These are phyloP conservation scores for Parafenestella ontariensis DNA, from an alignment of 2,329 filamentous ascomycete genomes.

Conservation along the genomic window DNA sequence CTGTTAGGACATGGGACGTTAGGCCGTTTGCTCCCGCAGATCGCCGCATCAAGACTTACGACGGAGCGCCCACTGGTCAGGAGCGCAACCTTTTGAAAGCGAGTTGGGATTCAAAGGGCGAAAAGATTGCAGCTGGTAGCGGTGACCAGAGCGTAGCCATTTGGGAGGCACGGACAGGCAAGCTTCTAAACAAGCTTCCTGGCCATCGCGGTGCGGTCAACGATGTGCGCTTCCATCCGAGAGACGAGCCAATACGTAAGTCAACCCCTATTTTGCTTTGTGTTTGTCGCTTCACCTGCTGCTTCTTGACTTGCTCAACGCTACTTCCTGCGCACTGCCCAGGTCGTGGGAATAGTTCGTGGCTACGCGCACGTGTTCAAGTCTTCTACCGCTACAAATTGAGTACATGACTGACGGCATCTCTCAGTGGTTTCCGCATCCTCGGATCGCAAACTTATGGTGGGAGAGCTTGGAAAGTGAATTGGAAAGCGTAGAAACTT, in stretches of 20 bases:
- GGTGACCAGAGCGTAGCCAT: constrained; percentile 90
- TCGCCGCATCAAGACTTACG: constrained; percentile 84
- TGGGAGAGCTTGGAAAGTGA: constrained; percentile 80
- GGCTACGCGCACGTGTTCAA: background rate
- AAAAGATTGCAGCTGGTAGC: constrained; percentile 86
- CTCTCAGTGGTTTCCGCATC: constrained; percentile 81
- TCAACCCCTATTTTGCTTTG: constrained; percentile 34
- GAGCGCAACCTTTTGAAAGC: constrained; percentile 92
- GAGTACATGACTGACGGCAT: constrained; percentile 36
- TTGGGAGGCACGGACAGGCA: constrained; percentile 89
- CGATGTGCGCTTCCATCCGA: constrained; percentile 87
- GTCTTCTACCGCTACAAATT: constrained; percentile 3
- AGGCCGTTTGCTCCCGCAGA: constrained; percentile 91
- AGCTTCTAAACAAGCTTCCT: constrained; percentile 91
- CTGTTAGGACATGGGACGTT: constrained; percentile 94
- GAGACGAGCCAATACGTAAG: constrained; percentile 86
- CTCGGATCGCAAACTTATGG: constrained; percentile 83
- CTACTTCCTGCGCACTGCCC: no score
- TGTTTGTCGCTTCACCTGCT: constrained; percentile 1
- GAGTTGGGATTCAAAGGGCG: constrained; percentile 87
- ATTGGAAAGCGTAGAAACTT: constrained; percentile 19
- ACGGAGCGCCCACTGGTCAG: constrained; percentile 84
- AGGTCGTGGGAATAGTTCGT: no score
- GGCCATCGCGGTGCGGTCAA: constrained; percentile 96
- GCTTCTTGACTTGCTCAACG: background rate